A percentile compares a stretch with the other conserved stretches of the same genome.
These are phyloP conservation scores for Rhamnella rubrinervis DNA, from an alignment of 331 rosid genomes.

Conservation along the genomic window DNA sequence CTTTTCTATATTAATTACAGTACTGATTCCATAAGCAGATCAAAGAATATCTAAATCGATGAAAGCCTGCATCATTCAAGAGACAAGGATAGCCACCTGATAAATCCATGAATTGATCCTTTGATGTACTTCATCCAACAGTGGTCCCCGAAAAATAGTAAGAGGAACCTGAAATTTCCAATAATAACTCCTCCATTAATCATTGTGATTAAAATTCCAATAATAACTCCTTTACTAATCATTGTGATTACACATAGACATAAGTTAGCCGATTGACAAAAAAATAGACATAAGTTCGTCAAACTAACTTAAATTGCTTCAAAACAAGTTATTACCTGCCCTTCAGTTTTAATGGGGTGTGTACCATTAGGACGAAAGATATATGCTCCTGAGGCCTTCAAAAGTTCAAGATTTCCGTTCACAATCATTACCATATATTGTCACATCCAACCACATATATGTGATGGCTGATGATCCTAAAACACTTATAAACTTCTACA, in stretches of 20 bases:
- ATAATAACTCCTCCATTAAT: conserved; percentile 17
- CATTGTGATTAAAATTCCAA: conserved; percentile 29
- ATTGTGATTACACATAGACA: not conserved
- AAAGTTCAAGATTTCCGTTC: conserved; percentile 17
- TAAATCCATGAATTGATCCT: conserved; percentile 69
- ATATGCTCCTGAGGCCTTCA: conserved; percentile 78
- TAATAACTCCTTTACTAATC: conserved; percentile 11
- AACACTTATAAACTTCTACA: not conserved
- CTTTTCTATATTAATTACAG: too few relatives aligned
- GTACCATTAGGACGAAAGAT: conserved; percentile 71
- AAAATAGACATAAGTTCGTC: conserved; percentile 2
- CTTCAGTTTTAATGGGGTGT: conserved; percentile 30
- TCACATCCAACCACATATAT: conserved; percentile 4
- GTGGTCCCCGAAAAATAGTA: conserved; percentile 58
- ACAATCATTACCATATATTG: conserved; percentile 13
- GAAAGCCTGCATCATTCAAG: not conserved
- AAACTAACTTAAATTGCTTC: conserved; percentile 3
- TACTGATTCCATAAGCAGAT: not conserved
- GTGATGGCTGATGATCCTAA: not conserved
- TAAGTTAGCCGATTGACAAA: too few relatives aligned
- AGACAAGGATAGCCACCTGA: conserved; percentile 47
- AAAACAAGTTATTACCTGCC: conserved; percentile 35
- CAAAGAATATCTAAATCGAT: not conserved
- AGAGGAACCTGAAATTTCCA: conserved; percentile 45
- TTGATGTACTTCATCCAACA: conserved; percentile 80